Evolutionary conservation across 495 filamentous ascomycete species (phyloP).

Genomic region (Hypoxylon perforatum): DNA sequence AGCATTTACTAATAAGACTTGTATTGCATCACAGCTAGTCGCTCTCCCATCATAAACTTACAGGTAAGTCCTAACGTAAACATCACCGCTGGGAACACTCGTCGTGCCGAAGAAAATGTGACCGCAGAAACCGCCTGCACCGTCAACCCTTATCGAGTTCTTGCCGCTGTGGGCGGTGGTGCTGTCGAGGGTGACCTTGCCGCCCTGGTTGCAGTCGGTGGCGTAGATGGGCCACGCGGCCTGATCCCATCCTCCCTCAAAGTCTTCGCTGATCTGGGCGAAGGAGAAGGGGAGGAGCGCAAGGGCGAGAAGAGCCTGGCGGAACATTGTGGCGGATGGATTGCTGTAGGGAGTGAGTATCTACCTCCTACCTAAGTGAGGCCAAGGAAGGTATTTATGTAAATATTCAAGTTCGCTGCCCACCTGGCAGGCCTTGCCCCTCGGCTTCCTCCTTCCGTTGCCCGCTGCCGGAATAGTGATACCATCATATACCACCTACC

Average conservation of each 20-base stretch:
- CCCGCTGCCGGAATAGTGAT: not conserved
- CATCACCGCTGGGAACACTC: constrained; percentile 63
- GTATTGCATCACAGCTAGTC: too few species aligned
- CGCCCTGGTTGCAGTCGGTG: constrained; percentile 66
- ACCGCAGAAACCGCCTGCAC: constrained; percentile 66
- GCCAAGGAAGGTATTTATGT: constrained; percentile 46
- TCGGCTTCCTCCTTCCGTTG: constrained; percentile 37
- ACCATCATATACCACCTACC: not conserved
- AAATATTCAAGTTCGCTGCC: constrained; percentile 29
- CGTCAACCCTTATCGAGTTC: constrained; percentile 65
- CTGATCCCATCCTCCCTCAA: constrained; percentile 65
- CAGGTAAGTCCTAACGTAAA: constrained; percentile 66
- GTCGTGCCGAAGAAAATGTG: constrained; percentile 70
- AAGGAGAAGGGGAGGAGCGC: constrained; percentile 58
- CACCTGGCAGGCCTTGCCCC: too few species aligned
- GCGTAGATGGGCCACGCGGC: constrained; percentile 66
- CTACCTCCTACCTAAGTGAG: too few species aligned
- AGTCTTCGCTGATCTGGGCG: constrained; percentile 63
- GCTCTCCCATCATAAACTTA: too few species aligned
- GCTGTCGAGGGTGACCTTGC: constrained; percentile 62
- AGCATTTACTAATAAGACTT: constrained; percentile 41
- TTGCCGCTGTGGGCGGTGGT: constrained; percentile 63
- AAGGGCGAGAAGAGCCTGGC: constrained; percentile 58
- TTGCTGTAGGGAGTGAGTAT: constrained; percentile 15
- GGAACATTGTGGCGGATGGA: constrained; percentile 54